These are phyloP conservation scores for Globisporangium spiculum DNA, from an alignment of 352 stramenopile species.

Conservation along the genomic window DNA sequence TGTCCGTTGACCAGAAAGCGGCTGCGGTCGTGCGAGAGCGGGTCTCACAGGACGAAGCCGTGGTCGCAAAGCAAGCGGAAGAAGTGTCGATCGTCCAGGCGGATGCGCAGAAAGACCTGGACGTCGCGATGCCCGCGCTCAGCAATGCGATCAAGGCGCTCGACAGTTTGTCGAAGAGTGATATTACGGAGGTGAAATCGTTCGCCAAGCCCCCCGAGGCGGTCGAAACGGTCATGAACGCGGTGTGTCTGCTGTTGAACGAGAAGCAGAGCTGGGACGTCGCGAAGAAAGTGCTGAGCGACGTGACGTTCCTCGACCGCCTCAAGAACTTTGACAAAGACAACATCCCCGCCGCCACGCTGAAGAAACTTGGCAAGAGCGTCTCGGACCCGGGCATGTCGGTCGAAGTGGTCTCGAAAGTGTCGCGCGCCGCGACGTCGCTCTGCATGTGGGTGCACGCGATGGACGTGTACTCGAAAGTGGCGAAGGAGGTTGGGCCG, in stretches of 20 bases:
- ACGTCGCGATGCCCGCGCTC: conserved; percentile 91
- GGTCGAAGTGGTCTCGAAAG: conserved; percentile 88
- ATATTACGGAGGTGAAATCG: conserved; percentile 94
- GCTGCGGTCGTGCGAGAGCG: conserved; percentile 85
- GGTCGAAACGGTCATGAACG: conserved; percentile 94
- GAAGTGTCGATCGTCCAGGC: conserved; percentile 90
- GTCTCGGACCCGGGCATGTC: conserved; percentile 85
- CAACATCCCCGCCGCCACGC: conserved; percentile 84
- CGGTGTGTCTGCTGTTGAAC: conserved; percentile 91
- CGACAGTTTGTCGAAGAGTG: conserved; percentile 89
- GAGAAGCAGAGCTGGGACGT: conserved; percentile 92
- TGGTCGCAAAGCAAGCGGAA: conserved; percentile 88
- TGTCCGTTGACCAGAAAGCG: conserved; percentile 92
- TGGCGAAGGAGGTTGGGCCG: conserved; percentile 92
- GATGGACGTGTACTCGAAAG: conserved; percentile 95
- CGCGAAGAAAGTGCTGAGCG: conserved; percentile 90
- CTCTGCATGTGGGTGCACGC: conserved; percentile 89
- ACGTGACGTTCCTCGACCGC: conserved; percentile 88
- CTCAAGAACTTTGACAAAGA: conserved; percentile 94
- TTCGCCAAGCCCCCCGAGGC: conserved; percentile 91
- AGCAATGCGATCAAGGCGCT: conserved; percentile 89
- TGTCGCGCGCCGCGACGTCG: conserved; percentile 76
- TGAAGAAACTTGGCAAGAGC: conserved; percentile 90
- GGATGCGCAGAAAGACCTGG: conserved; percentile 92
- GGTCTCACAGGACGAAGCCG: conserved; percentile 89